phyloP scores from a whole-genome alignment of 257 asterid genomes.

The Jacaranda copaia region DNA sequence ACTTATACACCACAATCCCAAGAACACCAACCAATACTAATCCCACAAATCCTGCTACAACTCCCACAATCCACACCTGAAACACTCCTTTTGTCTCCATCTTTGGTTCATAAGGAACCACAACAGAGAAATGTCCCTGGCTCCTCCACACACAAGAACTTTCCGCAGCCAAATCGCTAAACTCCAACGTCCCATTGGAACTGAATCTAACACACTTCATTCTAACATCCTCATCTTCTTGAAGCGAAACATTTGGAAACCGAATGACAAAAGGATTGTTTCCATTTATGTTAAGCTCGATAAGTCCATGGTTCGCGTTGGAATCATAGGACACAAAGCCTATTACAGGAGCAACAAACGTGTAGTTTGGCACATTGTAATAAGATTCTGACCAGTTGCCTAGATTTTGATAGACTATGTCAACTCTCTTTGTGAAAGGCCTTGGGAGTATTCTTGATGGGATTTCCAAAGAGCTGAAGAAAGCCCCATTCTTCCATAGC shows the following conservation, averaged over 20 bases:
- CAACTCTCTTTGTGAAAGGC: slow-evolving; percentile 71
- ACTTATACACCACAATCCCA: slow-evolving; percentile 40
- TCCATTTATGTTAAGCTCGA: slow-evolving; percentile 44
- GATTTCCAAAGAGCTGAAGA: slow-evolving; percentile 50
- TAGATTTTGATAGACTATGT: slow-evolving; percentile 63
- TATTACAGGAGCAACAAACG: slow-evolving; percentile 69
- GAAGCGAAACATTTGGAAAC: slow-evolving; percentile 43
- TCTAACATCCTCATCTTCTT: not conserved
- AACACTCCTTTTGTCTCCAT: slow-evolving; percentile 20
- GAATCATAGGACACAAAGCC: slow-evolving; percentile 71
- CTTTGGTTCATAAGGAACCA: slow-evolving; percentile 44
- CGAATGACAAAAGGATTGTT: slow-evolving; percentile 50
- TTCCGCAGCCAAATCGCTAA: slow-evolving; percentile 49
- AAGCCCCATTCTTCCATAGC: slow-evolving; percentile 61
- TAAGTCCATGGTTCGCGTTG: slow-evolving; percentile 24
- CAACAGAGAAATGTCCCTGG: slow-evolving; percentile 75
- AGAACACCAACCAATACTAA: slow-evolving; percentile 39
- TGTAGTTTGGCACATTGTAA: slow-evolving; percentile 61
- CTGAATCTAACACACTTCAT: slow-evolving; percentile 63
- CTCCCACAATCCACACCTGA: slow-evolving; percentile 72
- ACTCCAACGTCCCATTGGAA: slow-evolving; percentile 51
- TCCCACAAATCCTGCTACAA: slow-evolving; percentile 60
- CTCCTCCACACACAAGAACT: slow-evolving; percentile 51
- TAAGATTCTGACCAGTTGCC: slow-evolving; percentile 72
- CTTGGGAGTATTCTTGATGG: slow-evolving; percentile 52